Conservation (phyloP, 768 basidiomycete genomes). For the Harrya chromipes region DNA sequence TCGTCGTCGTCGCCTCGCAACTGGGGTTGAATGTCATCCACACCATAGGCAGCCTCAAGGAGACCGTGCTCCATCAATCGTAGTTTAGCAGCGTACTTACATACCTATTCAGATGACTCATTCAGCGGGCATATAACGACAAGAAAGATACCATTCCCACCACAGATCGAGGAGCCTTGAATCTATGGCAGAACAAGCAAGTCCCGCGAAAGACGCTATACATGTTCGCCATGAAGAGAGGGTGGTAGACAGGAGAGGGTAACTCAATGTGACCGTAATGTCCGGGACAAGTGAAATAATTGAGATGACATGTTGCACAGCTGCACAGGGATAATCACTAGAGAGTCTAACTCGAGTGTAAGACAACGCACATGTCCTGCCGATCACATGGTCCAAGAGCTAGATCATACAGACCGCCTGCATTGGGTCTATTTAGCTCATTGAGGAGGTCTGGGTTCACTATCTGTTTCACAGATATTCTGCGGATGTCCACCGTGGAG, state of each 20-base stretch:
- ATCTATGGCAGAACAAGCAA: constrained; percentile 93
- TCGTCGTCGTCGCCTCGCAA: constrained; percentile 31
- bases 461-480: constrained; percentile 97
- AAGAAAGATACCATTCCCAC: constrained; percentile 41
- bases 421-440: constrained; percentile 88
- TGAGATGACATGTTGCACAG: constrained; percentile 90
- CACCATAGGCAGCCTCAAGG: constrained; percentile 69
- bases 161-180: constrained; percentile 73
- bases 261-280: constrained; percentile 98
- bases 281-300: constrained; percentile 93
- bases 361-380: constrained; percentile 78
- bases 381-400: constrained; percentile 87
- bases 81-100: constrained; percentile 83
- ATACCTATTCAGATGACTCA: constrained; percentile 46
- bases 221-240: constrained; percentile 90
- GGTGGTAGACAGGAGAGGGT: constrained; percentile 93
- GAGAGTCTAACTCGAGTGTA: not conserved
- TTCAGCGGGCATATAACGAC: constrained; percentile 7
- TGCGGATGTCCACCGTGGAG: constrained; percentile 79
- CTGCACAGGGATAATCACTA: constrained; percentile 40
- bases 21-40: constrained; percentile 64
- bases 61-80: constrained; percentile 88
- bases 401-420: constrained; percentile 92
- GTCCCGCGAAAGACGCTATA: constrained; percentile 82
- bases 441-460: constrained; percentile 91